Evolutionary conservation across 768 basidiomycete species (phyloP), one percentile per base, ranked within the genome.

Genomic region (Boletus fagicola): DNA sequence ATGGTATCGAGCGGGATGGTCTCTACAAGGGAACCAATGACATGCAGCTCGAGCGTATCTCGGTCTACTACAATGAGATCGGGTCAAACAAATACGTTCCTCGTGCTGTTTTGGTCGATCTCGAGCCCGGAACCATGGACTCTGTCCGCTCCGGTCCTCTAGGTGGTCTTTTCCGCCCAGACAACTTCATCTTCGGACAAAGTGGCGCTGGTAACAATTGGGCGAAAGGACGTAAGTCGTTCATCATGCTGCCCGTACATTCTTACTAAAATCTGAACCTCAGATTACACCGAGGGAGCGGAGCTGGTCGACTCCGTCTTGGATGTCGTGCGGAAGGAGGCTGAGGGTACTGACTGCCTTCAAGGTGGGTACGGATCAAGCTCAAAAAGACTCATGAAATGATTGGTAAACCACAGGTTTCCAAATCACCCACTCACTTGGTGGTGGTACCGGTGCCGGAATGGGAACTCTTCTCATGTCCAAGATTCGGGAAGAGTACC

Each of bases 401-500:
- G 47, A 65, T 57, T 45, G 18, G 42, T 62, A 10, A 26, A 44
- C 15, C 59, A 58, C 59, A 92, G 90, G 96, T 62, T 98, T 99
- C 90, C 95, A 98, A 76, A 93, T 98, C 75, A 96, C 95, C 59
- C 96, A 98, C 81, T 98, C 94, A 28, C 85, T 96, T 62, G 95
- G 97, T 79, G 97, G 97, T 78, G 97, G 96, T 76, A 99, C 97
- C 66, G 97, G 97, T 79, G 93, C 97, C 65, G 97, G 97, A 78
- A 98, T 99, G 96, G 97, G 97, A 75, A 98, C 97, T 46, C 89
- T 99, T 53, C 78, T 99, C 64, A 97, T 99, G 74, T 98, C 95
- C 64, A 99, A 99, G 80, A 97, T 99, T 73, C 86, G 96, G 63
- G 95, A 98, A 75, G 96, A 99, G 73, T 99, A 92, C 77, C 97